Base-by-base conservation (phyloP, 2,329 filamentous ascomycete genomes). In the Waltergamsia citrina region DNA sequence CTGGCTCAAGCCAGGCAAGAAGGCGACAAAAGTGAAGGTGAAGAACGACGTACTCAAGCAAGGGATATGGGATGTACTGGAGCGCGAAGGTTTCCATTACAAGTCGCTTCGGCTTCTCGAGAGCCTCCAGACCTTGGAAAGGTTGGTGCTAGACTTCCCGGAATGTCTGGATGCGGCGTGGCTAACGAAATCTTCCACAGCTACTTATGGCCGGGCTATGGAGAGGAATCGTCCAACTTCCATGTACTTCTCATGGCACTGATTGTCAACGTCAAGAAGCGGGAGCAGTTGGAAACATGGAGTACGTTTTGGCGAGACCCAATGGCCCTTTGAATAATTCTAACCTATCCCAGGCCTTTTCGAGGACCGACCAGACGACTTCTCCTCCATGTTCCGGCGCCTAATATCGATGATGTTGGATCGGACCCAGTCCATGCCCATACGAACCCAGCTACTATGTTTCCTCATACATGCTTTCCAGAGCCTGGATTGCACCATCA, bases 401-500 rank as follows among this genome's bases (percentile, higher is more conserved):
- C 74, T 94, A 20, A 71, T 96, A 3, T 92, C 87, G 22, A 81
- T 96, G 75, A 86, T 73, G 41, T 71, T 92, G 46, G 84, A 90
- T 51, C 65, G 62, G 41, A 78, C 80, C 3, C 59, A 87, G 15
- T 69, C 79, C 16, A 61, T 71, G 24, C 63, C 68, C 19, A 71
- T 94, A 35, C 78, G 85, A 40, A 84, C 82, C 7, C 80, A 94
- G 34, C 73, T 96, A n/a, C 65, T 98, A 16, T 82, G 76, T 17
- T 96, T 96, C 57, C 70, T 96, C 41, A 93, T 94, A 33, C 77
- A 81, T 44, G 85, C 90, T 23, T 98, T 95, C 53, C 88, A 96
- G 56, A 95, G 87, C 30, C 69, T 98, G 21, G 93, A 98, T 54
- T 88, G 79, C 52, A 74, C 75, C 24, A 74, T 94, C 36, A 84